phyloP scores from a whole-genome alignment of 306 rosid species.

The Dalbergia oliveri region DNA sequence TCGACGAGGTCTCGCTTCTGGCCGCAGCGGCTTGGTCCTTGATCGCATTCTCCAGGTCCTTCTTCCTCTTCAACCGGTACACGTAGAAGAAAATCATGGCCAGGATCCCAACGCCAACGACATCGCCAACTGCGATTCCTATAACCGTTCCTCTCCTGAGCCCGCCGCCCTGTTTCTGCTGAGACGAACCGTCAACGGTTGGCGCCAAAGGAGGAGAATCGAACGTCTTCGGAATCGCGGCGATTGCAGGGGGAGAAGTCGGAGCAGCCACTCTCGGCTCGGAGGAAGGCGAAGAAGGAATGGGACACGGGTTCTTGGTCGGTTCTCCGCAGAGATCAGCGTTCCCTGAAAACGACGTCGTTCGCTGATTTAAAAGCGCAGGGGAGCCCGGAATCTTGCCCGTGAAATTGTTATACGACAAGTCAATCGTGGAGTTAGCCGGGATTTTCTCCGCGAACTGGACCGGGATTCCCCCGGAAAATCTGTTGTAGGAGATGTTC shows the following conservation, averaged over 20 bases:
- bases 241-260: slow-evolving; percentile 85
- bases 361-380: slow-evolving; percentile 56
- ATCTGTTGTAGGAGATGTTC: slow-evolving; percentile 71
- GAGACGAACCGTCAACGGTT: slow-evolving; percentile 14
- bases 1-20: slow-evolving; percentile 58
- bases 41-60: slow-evolving; percentile 27
- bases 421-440: slow-evolving; percentile 64
- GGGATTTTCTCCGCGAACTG: slow-evolving; percentile 64
- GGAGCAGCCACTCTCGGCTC: slow-evolving; percentile 53
- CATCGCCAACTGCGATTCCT: slow-evolving; percentile 81
- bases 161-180: slow-evolving; percentile 48
- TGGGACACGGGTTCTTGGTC: slow-evolving; percentile 60
- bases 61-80: slow-evolving; percentile 63
- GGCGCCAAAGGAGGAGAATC: slow-evolving; percentile 51
- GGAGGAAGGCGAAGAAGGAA: slow-evolving; percentile 67
- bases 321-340: slow-evolving; percentile 68
- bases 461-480: slow-evolving; percentile 71
- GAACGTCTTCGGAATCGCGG: slow-evolving; percentile 73
- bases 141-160: slow-evolving; percentile 62
- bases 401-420: slow-evolving; percentile 76
- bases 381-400: slow-evolving; percentile 67
- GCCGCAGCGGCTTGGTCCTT: slow-evolving; percentile 51
- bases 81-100: slow-evolving; percentile 62
- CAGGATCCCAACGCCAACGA: slow-evolving; percentile 60
- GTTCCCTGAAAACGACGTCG: slow-evolving; percentile 63